Evolutionary conservation across 1,284 basidiomycete genomes (phyloP), one percentile per base, ranked within the genome.

Genomic region (Ustilago vetiveriae): DNA sequence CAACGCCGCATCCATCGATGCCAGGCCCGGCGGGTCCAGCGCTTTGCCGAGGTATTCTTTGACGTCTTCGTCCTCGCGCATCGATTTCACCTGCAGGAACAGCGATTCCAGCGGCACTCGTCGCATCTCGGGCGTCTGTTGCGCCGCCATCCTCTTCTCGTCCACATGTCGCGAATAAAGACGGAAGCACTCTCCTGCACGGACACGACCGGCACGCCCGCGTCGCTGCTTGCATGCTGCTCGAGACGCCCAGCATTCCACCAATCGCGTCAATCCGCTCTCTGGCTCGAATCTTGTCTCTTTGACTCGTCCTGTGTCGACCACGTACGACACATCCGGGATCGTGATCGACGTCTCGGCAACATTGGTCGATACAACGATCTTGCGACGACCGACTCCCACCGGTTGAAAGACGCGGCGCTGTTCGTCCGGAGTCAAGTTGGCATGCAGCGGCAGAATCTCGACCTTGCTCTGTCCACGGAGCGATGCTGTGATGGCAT

Each of bases 271-370:
- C 71, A 97, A 84, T 24, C 90, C 88, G 9, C 85, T 88, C 37
- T 90, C 89, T 0, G 89, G 84, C 75, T 94, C 92, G 79, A 90
- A 94, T 59, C 88, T 87, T 4, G 88, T 92, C 84, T 96, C 92
- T 83, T 96, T 96, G 77, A 93, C 92, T 79, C 89, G 90, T 2
- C 94, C 94, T 0, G 88, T 92, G 73, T 94, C 90, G 37, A 82
- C 67, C 21, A 82, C 81, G 42, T 73, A 77, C 44, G 72, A 72
- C 8, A 82, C 70, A 44, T 81, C 78, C 17, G 82, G 80, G 65
- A 97, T 95, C 1, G 94, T 97, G 66, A 97, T 93, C 4, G 91
- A 94, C 1, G 94, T 96, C 87, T 96, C 84, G 6, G 91, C 92
- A 23, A 97, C 91, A 74, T 96, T 96, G 8, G 94, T 96, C 1